Evolutionary conservation across 129 eudicot species (phyloP).

Genomic region (Artemisia tridentata): DNA sequence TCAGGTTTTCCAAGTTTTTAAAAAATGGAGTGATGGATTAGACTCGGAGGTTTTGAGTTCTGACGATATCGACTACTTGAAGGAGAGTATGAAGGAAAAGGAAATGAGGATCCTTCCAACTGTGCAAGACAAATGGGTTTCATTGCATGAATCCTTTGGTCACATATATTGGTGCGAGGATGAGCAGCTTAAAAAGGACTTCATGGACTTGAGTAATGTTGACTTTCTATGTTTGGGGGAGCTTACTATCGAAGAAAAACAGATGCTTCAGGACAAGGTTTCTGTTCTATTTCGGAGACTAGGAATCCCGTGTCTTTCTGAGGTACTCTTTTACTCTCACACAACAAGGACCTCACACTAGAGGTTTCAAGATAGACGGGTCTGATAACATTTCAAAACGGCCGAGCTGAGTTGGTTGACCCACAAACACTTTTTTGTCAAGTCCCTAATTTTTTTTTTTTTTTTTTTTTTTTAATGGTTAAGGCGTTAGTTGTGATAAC

Average conservation of each 20-base stretch:
- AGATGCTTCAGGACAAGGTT: slow-evolving; percentile 43
- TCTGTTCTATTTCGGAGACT: slow-evolving; percentile 47
- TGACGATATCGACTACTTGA: slow-evolving; percentile 54
- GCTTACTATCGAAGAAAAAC: slow-evolving; percentile 45
- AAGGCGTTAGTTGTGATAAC: no score
- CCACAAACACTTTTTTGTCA: no score
- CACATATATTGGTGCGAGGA: slow-evolving; percentile 77
- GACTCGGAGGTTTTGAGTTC: slow-evolving; percentile 46
- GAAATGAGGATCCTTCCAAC: slow-evolving; percentile 67
- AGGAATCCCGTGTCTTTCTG: slow-evolving; percentile 64
- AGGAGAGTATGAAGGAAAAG: slow-evolving; percentile 47
- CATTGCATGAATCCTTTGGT: slow-evolving; percentile 66
- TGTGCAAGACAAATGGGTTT: slow-evolving; percentile 75
- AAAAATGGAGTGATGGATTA: slow-evolving; percentile 59
- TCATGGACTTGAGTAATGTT: slow-evolving; percentile 51
- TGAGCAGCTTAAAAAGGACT: slow-evolving; percentile 56
- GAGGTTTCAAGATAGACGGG: no score
- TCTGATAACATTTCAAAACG: no score
- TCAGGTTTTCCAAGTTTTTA: slow-evolving; percentile 71
- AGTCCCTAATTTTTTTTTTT: no score
- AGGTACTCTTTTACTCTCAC: slow-evolving; percentile 45
- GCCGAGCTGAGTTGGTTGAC: no score
- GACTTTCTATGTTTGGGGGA: slow-evolving; percentile 60
- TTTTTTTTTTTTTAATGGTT: no score
- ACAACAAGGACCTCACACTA: neutral